phyloP scores from a whole-genome alignment of 2,329 filamentous ascomycete species.

The Hypocrella siamensis region DNA sequence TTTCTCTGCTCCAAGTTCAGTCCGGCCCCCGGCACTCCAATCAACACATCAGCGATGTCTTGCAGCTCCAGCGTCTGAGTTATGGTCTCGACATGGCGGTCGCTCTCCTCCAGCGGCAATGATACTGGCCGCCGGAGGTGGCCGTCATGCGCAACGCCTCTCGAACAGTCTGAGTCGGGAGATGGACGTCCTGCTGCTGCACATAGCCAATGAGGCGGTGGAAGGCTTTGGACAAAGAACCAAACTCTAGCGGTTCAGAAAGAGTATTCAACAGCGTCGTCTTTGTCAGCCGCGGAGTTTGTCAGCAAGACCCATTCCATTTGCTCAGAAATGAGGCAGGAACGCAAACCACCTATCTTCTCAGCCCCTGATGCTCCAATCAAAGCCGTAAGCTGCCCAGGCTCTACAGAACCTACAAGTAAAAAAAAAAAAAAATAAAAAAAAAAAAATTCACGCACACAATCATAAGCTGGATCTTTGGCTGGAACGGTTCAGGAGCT shows the following conservation, averaged over 20 bases:
- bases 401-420: neutral
- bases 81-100: conserved; percentile 51
- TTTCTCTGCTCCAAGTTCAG: conserved; percentile 37
- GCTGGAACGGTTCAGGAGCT: no score
- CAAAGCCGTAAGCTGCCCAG: neutral
- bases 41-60: conserved; percentile 63
- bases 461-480: no score
- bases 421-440: neutral
- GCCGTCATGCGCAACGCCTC: conserved; percentile 67
- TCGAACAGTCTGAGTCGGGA: conserved; percentile 60
- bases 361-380: neutral
- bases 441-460: no score
- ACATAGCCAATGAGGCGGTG: conserved; percentile 74
- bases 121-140: conserved; percentile 52
- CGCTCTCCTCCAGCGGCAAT: conserved; percentile 50
- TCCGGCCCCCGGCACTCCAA: conserved; percentile 36
- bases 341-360: no score
- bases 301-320: neutral
- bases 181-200: conserved; percentile 71
- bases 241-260: neutral
- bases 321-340: neutral
- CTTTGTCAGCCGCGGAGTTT: neutral
- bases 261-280: neutral
- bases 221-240: conserved; percentile 37
- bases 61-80: conserved; percentile 72